Percentiles rank a stretch among this genome's conserved stretches.
Conservation (phyloP, 2,329 filamentous ascomycete species). For the Penicillium sclerotiorum region DNA sequence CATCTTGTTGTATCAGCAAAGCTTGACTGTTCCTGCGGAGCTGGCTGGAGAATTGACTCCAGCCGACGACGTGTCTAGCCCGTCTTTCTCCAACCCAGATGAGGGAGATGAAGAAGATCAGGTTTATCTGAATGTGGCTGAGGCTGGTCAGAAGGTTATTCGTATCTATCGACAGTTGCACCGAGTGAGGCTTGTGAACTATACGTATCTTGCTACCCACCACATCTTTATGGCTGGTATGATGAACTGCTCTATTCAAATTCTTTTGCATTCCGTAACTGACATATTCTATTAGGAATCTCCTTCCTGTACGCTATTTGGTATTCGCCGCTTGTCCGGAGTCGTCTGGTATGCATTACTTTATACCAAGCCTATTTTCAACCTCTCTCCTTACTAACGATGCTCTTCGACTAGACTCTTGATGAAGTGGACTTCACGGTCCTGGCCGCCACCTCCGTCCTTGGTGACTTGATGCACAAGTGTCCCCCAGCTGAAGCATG, state of each 20-base stretch:
- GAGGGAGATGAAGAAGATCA: conserved; percentile 75
- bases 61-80: conserved; percentile 62
- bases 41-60: conserved; percentile 75
- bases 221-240: conserved; percentile 94
- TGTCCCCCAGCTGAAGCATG: conserved; percentile 94
- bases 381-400: conserved; percentile 9
- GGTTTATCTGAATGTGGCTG: conserved; percentile 91
- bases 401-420: conserved; percentile 59
- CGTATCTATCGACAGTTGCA: conserved; percentile 90
- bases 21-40: conserved; percentile 79
- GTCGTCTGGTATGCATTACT: conserved; percentile 70
- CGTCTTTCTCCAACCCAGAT: conserved; percentile 49
- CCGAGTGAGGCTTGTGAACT: conserved; percentile 85
- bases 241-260: conserved; percentile 21
- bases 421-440: conserved; percentile 99
- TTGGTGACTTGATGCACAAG: conserved; percentile 88
- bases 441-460: conserved; percentile 86
- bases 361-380: background rate
- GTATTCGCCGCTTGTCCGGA: conserved; percentile 88
- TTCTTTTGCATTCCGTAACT: conserved; percentile 1
- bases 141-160: conserved; percentile 90
- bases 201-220: conserved; percentile 93
- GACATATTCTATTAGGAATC: conserved; percentile 58
- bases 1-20: conserved; percentile 93
- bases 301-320: conserved; percentile 97